Evolutionary conservation across 805 yeast genomes (phyloP).

Genomic region (Candida patagonica): DNA sequence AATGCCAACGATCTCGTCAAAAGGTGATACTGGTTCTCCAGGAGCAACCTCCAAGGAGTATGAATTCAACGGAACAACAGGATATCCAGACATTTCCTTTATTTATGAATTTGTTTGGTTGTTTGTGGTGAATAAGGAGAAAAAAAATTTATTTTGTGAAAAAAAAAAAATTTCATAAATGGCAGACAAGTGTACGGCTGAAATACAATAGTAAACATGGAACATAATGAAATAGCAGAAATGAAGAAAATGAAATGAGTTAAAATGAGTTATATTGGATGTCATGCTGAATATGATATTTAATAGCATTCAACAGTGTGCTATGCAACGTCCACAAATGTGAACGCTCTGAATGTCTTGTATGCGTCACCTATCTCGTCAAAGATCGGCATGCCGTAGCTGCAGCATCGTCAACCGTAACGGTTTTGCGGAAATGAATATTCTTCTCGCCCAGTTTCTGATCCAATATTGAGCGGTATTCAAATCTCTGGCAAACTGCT

Average conservation of each 20-base stretch:
- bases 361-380: background rate
- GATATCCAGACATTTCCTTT: background rate
- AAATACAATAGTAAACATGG: too few species aligned
- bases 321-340: too few species aligned
- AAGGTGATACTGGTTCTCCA: slow-evolving; percentile 78
- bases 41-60: slow-evolving; percentile 81
- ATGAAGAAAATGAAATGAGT: too few species aligned
- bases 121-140: background rate
- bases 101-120: background rate
- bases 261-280: too few species aligned
- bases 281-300: too few species aligned
- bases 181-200: too few species aligned
- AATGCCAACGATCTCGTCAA: slow-evolving; percentile 65
- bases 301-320: too few species aligned
- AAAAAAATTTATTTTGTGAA: too few species aligned
- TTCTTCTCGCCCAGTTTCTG: slow-evolving; percentile 4
- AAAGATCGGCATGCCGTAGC: slow-evolving; percentile 5
- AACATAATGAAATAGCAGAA: too few species aligned
- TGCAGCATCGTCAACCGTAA: slow-evolving; percentile 11
- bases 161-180: too few species aligned
- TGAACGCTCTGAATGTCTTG: too few species aligned
- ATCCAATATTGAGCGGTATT: slow-evolving; percentile 6
- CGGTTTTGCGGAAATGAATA: slow-evolving; percentile 4
- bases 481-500: slow-evolving; percentile 8
- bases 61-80: slow-evolving; percentile 59